phyloP scores from a whole-genome alignment of 139 green algal species.

The Picochlorum sp. region DNA sequence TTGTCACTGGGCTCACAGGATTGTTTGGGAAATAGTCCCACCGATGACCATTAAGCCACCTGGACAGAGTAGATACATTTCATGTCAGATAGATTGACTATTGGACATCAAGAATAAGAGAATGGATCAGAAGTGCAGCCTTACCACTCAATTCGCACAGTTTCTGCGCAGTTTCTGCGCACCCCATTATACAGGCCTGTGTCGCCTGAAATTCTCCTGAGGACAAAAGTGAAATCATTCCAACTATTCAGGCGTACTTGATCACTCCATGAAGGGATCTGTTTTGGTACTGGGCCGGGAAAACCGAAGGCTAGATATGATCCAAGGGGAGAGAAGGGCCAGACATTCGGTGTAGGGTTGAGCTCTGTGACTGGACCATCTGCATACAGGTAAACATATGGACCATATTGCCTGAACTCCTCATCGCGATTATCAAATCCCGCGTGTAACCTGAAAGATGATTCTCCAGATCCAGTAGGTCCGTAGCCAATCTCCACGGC shows the following conservation, averaged over 20 bases:
- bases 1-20: not conserved
- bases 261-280: not conserved
- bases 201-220: not conserved
- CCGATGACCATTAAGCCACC: not conserved
- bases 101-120: too few relatives aligned
- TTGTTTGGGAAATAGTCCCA: not conserved
- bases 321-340: not conserved
- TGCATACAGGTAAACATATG: not conserved
- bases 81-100: not conserved
- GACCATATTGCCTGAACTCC: not conserved
- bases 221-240: conserved; percentile 6
- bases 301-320: not conserved
- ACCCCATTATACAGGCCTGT: not conserved
- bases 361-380: not conserved
- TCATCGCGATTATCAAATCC: conserved; percentile 12
- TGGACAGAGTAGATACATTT: not conserved
- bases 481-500: conserved; percentile 4
- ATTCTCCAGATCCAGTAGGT: not conserved
- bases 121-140: not conserved
- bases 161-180: not conserved
- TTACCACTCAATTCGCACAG: not conserved
- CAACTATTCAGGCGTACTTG: not conserved
- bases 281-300: not conserved
- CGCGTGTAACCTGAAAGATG: not conserved
- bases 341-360: not conserved